Conservation (phyloP, 1,284 basidiomycete species). For the Marasmius oreades region DNA sequence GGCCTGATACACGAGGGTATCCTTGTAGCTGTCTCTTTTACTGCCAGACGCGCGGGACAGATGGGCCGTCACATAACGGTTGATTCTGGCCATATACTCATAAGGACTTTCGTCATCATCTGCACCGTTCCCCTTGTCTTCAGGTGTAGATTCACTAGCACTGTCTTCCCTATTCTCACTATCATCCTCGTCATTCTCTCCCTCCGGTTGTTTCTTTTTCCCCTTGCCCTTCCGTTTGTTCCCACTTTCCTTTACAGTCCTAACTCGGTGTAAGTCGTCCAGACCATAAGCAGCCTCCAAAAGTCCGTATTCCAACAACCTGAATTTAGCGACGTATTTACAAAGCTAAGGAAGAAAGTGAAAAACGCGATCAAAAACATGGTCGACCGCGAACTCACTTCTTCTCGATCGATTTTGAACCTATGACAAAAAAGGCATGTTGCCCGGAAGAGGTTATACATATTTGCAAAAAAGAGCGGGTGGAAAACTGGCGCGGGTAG, state of each 20-base stretch:
- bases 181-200: slow-evolving; percentile 31
- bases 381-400: slow-evolving; percentile 49
- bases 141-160: slow-evolving; percentile 14
- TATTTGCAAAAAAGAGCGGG: slow-evolving; percentile 93
- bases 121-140: slow-evolving; percentile 19
- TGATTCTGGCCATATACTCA: slow-evolving; percentile 68
- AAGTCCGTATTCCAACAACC: slow-evolving; percentile 88
- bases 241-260: too few species aligned
- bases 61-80: slow-evolving; percentile 69
- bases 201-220: slow-evolving; percentile 18
- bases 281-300: slow-evolving; percentile 80
- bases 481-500: slow-evolving; percentile 95
- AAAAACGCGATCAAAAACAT: slow-evolving; percentile 2
- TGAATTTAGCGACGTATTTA: slow-evolving; percentile 85
- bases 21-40: slow-evolving; percentile 86
- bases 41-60: slow-evolving; percentile 52
- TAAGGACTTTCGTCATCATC: slow-evolving; percentile 51
- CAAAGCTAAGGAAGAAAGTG: slow-evolving; percentile 49
- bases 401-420: slow-evolving; percentile 80
- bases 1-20: slow-evolving; percentile 83
- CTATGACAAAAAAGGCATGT: slow-evolving; percentile 96
- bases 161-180: slow-evolving; percentile 42
- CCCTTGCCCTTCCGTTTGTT: slow-evolving; percentile 20
- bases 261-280: slow-evolving; percentile 53
- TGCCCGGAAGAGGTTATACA: slow-evolving; percentile 85